These are phyloP conservation scores for Amanita muscaria DNA, from an alignment of 768 basidiomycete species.

Conservation along the genomic window DNA sequence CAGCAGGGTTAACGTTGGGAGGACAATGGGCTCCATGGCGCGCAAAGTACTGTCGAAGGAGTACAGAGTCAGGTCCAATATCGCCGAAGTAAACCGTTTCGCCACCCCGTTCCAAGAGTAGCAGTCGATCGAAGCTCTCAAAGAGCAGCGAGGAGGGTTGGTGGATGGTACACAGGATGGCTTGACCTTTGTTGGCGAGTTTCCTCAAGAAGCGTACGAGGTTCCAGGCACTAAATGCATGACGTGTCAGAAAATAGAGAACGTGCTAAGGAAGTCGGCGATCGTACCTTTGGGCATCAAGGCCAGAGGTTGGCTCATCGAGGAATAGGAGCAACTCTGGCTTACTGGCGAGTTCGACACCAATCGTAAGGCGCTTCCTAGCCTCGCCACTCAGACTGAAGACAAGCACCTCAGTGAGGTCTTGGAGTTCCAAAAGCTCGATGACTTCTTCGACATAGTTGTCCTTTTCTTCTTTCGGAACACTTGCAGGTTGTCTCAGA, in stretches of 20 bases:
- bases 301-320: conserved; percentile 40
- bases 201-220: conserved; percentile 75
- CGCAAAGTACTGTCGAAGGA: conserved; percentile 70
- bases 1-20: conserved; percentile 66
- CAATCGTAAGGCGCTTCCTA: conserved; percentile 83
- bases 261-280: not conserved
- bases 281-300: conserved; percentile 33
- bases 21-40: conserved; percentile 69
- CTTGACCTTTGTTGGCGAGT: conserved; percentile 78
- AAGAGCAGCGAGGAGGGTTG: conserved; percentile 83
- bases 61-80: conserved; percentile 64
- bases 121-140: conserved; percentile 71
- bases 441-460: conserved; percentile 78
- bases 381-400: conserved; percentile 59
- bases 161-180: conserved; percentile 86
- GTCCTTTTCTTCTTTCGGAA: conserved; percentile 67
- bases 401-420: conserved; percentile 76
- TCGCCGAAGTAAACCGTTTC: conserved; percentile 93
- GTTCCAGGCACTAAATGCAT: conserved; percentile 66
- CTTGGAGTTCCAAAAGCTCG: conserved; percentile 75
- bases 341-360: conserved; percentile 85
- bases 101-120: conserved; percentile 68
- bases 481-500: conserved; percentile 63
- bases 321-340: conserved; percentile 70
- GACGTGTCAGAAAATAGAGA: conserved; percentile 32